Evolutionary conservation across 2,329 filamentous ascomycete genomes (phyloP).

Genomic region (Cordyceps pruinosa): DNA sequence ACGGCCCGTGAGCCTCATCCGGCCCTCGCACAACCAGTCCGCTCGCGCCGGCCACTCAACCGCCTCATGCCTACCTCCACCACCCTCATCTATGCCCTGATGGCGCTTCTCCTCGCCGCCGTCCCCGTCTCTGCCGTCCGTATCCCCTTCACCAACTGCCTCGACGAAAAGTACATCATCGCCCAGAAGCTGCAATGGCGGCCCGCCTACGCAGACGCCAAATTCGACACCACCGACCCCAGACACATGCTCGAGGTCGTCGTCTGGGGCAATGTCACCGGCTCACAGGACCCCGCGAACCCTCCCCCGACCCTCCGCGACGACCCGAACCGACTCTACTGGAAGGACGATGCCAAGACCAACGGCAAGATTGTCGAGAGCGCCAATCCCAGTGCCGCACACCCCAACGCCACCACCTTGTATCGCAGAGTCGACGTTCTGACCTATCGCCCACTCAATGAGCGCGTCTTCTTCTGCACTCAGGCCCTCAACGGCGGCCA

Average conservation of each 20-base stretch:
- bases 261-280: slow-evolving; percentile 87
- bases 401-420: slow-evolving; percentile 64
- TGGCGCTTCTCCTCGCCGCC: slow-evolving; percentile 30
- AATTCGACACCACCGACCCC: slow-evolving; percentile 56
- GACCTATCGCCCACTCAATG: slow-evolving; percentile 63
- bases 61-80: background rate
- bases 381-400: slow-evolving; percentile 18
- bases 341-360: slow-evolving; percentile 54
- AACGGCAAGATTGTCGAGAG: slow-evolving; percentile 71
- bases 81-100: slow-evolving; percentile 22
- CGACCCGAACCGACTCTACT: slow-evolving; percentile 39
- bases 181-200: slow-evolving; percentile 66
- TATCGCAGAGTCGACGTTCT: slow-evolving; percentile 66
- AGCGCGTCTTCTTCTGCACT: slow-evolving; percentile 58
- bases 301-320: slow-evolving; percentile 48
- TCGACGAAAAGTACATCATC: slow-evolving; percentile 54
- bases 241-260: slow-evolving; percentile 66
- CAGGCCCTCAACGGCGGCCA: slow-evolving; percentile 48
- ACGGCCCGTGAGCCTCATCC: background rate
- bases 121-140: slow-evolving; percentile 53
- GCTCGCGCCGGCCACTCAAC: background rate
- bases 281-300: slow-evolving; percentile 49
- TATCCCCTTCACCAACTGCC: slow-evolving; percentile 79
- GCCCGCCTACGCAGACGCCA: slow-evolving; percentile 66
- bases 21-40: background rate